A percentile compares a stretch with the other conserved stretches of the same genome.
Evolutionary conservation across 768 basidiomycete genomes (phyloP).

Genomic region (Naganishia vishniacii): DNA sequence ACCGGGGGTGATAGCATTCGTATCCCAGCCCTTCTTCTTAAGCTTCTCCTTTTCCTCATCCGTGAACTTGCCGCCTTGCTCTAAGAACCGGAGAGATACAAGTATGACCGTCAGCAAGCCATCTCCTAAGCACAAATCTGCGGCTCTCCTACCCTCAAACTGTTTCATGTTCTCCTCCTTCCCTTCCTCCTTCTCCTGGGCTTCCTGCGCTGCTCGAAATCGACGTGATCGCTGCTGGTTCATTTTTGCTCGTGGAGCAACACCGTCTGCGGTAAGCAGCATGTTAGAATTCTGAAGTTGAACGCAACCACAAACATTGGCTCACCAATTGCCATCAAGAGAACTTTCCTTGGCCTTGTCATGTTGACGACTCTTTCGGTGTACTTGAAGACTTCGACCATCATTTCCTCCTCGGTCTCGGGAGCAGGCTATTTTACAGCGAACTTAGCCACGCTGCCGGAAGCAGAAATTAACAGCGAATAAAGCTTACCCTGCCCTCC

Average conservation of each 20-base stretch:
- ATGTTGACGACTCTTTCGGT: conserved; percentile 96
- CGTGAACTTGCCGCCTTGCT: conserved; percentile 3
- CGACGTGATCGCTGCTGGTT: conserved; percentile 97
- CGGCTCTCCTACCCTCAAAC: conserved; percentile 75
- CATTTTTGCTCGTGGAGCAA: conserved; percentile 98
- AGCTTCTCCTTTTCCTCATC: conserved; percentile 46
- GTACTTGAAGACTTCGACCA: conserved; percentile 93
- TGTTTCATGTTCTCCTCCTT: conserved; percentile 71
- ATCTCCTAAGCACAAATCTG: too few relatives aligned
- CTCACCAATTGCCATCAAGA: conserved; percentile 97
- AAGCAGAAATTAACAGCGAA: too few relatives aligned
- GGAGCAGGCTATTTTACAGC: conserved; percentile 68
- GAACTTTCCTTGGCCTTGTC: conserved; percentile 84
- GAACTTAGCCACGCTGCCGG: neutral
- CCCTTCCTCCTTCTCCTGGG: conserved; percentile 85
- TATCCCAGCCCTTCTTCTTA: conserved; percentile 85
- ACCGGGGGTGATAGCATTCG: conserved; percentile 97
- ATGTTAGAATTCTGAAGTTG: neutral
- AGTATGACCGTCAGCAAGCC: too few relatives aligned
- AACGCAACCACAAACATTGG: neutral
- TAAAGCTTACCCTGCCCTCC: conserved; percentile 72
- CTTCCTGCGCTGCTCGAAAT: conserved; percentile 90
- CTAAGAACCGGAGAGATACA: too few relatives aligned
- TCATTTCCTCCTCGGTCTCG: conserved; percentile 98
- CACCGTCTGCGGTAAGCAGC: conserved; percentile 64